Evolutionary conservation across 2,329 filamentous ascomycete species (phyloP), one percentile per base, ranked within the genome.

Genomic region (Coniochaeta pulveracea): DNA sequence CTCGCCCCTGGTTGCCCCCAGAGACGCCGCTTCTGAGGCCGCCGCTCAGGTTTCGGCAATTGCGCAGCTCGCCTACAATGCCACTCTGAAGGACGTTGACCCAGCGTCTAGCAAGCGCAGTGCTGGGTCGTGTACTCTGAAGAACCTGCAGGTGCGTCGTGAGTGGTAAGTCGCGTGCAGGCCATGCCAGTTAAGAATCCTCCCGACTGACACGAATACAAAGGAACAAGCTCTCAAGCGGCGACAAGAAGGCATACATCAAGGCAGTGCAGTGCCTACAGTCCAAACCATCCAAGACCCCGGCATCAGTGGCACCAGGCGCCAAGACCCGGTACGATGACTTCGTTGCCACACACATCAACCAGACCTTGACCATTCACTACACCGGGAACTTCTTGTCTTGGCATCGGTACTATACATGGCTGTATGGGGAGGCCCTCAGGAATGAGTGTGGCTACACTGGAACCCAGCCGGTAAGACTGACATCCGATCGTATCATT

Each of bases 241-340:
- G 17, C 0, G 44, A 58, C 33, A 48, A 46, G 30, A 49, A 44
- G 17, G 48, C 49, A 6, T 69, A 68, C 44, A 63, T 61, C 33
- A 45, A 53, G 6, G 63, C 65, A 3, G 56, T 64, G 31, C 49
- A 60, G 25, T 69, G 66, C 34, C 43, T 69, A 12, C 54, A 58
- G 37, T 42, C 43, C 4, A 48, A 51, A 40, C 57, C 61, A 1
- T 41, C 61, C 4, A 46, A 43, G 14, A 55, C 54, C 0, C 51
- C 55, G 1, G 35, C 48, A 1, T 41, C 46, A 1, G 46, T 52
- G 10, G 58, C 55, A 0, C 49, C 63, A 0, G 66, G 66, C 3
- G 62, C 58, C 3, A 54, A 51, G 36, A 59, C 53, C 3, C 39
- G 64, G 36, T 69, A 59, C 37, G 67, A 72, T 42, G 67, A 72